These are phyloP conservation scores for Trichoderma virens DNA, from an alignment of 495 filamentous ascomycete species.

Conservation along the genomic window DNA sequence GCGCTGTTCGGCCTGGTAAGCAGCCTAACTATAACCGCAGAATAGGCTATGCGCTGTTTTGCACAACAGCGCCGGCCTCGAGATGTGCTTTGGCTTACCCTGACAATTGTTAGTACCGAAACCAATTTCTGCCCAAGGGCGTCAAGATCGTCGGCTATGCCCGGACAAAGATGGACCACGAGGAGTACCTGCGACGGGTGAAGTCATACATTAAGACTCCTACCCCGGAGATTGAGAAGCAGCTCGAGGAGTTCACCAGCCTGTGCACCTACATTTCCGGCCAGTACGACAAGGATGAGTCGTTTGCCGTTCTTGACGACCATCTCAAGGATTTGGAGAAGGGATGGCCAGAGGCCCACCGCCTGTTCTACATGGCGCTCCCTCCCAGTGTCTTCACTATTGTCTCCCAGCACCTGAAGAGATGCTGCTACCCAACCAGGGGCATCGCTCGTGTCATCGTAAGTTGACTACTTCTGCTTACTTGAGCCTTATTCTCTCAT, in stretches of 20 bases:
- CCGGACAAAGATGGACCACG: constrained; percentile 97
- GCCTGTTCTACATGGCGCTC: constrained; percentile 98
- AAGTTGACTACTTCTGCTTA: constrained; percentile 21
- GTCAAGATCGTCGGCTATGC: constrained; percentile 99
- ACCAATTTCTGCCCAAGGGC: constrained; percentile 96
- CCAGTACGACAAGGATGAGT: constrained; percentile 96
- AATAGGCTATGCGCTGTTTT: background rate
- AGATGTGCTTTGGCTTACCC: constrained; percentile 11
- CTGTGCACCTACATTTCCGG: constrained; percentile 90
- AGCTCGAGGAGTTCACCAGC: constrained; percentile 79
- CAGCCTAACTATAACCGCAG: constrained; percentile 19
- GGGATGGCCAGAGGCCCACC: constrained; percentile 72
- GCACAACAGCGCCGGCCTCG: background rate
- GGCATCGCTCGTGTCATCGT: constrained; percentile 94
- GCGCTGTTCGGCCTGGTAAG: constrained; percentile 95
- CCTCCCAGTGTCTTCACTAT: constrained; percentile 97
- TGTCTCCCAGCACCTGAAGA: constrained; percentile 94
- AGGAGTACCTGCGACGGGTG: constrained; percentile 87
- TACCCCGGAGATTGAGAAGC: constrained; percentile 94
- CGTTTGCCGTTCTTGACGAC: constrained; percentile 78
- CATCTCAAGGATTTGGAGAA: constrained; percentile 87
- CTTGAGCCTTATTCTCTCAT: constrained; percentile 12
- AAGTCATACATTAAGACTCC: constrained; percentile 98
- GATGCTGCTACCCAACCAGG: constrained; percentile 84
- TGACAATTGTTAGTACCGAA: constrained; percentile 65